phyloP scores from a whole-genome alignment of 2,329 filamentous ascomycete genomes.

The Macroventuria anomochaeta region DNA sequence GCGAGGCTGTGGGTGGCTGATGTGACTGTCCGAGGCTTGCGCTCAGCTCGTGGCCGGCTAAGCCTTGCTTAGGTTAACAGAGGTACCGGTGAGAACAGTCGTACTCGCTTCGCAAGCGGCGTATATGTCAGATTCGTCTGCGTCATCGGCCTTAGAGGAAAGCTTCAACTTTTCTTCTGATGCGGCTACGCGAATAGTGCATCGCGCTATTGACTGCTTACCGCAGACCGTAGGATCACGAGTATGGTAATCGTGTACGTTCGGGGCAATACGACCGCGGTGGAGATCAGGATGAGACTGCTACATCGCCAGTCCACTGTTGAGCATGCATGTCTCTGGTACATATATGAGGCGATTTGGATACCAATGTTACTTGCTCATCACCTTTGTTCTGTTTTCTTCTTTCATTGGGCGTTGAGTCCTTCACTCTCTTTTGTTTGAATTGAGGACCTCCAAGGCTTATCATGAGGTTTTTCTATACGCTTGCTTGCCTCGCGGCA shows the following conservation, averaged over 20 bases:
- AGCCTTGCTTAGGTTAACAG: background rate
- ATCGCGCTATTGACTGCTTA: no score
- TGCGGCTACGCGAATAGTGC: no score
- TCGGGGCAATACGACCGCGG: no score
- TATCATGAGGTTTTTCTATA: constrained; percentile 18
- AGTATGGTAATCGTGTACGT: no score
- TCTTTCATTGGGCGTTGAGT: no score
- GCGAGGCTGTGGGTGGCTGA: background rate
- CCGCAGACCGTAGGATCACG: no score
- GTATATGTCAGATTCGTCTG: no score
- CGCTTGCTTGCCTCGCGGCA: constrained; percentile 18
- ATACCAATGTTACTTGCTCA: background rate
- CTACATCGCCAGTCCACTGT: background rate
- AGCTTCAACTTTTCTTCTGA: no score
- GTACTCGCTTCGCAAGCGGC: background rate
- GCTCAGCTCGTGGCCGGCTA: background rate
- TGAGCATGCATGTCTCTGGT: background rate
- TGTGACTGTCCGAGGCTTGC: background rate
- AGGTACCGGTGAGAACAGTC: background rate
- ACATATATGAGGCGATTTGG: background rate
- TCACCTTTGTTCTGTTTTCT: background rate
- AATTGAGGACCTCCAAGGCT: no score
- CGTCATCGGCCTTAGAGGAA: no score
- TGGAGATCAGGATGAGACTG: background rate
- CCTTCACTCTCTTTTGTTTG: no score